These are phyloP conservation scores for Talaromyces adpressus DNA, from an alignment of 495 filamentous ascomycete species.

Conservation along the genomic window DNA sequence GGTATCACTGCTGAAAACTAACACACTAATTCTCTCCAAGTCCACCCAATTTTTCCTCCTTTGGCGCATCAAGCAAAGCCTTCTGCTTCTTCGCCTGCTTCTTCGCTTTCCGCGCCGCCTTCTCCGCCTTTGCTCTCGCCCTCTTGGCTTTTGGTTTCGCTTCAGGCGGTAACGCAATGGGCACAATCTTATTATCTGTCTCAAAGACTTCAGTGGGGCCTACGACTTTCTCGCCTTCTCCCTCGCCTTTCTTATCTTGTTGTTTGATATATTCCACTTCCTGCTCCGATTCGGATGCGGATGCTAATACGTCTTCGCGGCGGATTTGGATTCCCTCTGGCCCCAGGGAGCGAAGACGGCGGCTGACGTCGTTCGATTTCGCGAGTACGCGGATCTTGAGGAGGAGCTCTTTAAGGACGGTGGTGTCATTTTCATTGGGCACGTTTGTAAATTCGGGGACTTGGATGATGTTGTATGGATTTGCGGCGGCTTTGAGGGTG, in stretches of 20 bases:
- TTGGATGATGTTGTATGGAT: slow-evolving; percentile 77
- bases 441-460: slow-evolving; percentile 63
- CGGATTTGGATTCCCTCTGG: not conserved
- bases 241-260: not conserved
- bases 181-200: not conserved
- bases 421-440: slow-evolving; percentile 19
- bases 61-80: not conserved
- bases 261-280: not conserved
- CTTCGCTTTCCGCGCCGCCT: not conserved
- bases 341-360: slow-evolving; percentile 23
- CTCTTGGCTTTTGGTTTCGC: not conserved
- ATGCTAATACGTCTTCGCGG: slow-evolving; percentile 3
- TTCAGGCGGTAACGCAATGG: not conserved
- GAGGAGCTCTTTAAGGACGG: slow-evolving; percentile 27
- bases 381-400: slow-evolving; percentile 24
- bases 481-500: slow-evolving; percentile 63
- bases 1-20: not conserved
- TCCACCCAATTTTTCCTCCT: not conserved
- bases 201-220: not conserved
- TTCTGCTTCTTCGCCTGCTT: not conserved
- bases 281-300: not conserved
- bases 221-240: not conserved
- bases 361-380: slow-evolving; percentile 34
- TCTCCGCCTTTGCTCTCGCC: not conserved
- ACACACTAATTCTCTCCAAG: not conserved